Evolutionary conservation across 2,329 filamentous ascomycete species (phyloP), one percentile per base, ranked within the genome.

Genomic region (Alternaria gaisen): DNA sequence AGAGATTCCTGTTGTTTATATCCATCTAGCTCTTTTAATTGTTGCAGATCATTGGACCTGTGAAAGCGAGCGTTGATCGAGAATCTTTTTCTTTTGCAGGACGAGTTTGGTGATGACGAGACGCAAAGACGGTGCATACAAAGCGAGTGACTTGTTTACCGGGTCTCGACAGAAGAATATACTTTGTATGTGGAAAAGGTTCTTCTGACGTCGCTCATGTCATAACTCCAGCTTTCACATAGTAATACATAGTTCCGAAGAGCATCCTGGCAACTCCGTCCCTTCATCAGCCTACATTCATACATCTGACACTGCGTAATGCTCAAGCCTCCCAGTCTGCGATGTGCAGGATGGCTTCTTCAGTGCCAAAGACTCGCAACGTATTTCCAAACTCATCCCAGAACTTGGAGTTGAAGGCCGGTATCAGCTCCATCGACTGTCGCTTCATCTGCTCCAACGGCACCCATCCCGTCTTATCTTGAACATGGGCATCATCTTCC

Each of bases 351-450:
- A 75, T 67, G 10, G 63, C 80, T 72, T 90, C 87, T 47, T 81
- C 69, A 0, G 86, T 88, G 3, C 87, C 87, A 77, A 88, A 89
- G 1, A 88, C 83, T 40, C 87, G 79, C 56, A 89, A 71, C 64
- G 83, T 86, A 66, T 89, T 89, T 1, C 84, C 84, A 71, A 88
- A 88, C 10, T 83, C 72, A 4, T 76, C 68, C 87, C 87, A 90
- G 69, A 89, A 88, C 16, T 79, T 74, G 5, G 79, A 80, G 1
- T 80, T 79, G 58, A 84, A 84, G 1, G 78, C 72, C 8, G 87
- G 87, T 61, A 90, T 84, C 46, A 84, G 70, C 42, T 81, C 72
- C 61, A 81, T 81, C 8, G 76, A 56, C 14, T 59, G 47, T 5
- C 76, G 64, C 47, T 66, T 47, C 4, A 57, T 26, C 20, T 59